Evolutionary conservation across 129 eudicot genomes (phyloP), one percentile per base, ranked within the genome.

Genomic region (Lactuca sativa): DNA sequence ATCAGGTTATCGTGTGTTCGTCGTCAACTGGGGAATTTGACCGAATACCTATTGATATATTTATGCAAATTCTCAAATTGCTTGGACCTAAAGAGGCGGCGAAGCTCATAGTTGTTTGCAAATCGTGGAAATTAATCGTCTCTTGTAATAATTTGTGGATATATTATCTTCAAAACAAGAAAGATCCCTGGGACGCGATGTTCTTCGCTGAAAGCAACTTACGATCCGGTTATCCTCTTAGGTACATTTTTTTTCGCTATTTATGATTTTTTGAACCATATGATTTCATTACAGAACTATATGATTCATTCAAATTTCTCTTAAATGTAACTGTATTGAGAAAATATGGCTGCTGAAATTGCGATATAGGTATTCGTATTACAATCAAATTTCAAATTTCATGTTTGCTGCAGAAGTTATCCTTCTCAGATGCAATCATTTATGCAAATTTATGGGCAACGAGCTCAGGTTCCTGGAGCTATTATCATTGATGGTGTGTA

Each of bases 71-170:
- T 13, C 70, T 93, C 38, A 85, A 77, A 34, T 34, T 84, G 6
- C 73, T 93, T 21, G 98, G 90, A 5, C 98, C 98, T 4, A 89
- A 69, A 60, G 98, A 93, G 17, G 69, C 91, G 0, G 98, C 92
- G 2, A 83, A 80, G 71, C 74, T 93, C 25, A 72, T 82, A 1
- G 77, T 79, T 9, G 85, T 93, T 0, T 93, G 98, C 56, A 93
- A 75, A 57, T 71, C 90, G 9, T 93, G 90, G 96, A 87, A 86
- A 56, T 60, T 79, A 18, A 56, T 93, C 3, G 82, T 87, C 21
- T 73, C 90, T 10, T 86, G 85, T 47, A 89, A 89, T 76, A 84
- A 80, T 31, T 67, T 93, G 4, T 93, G 98, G 98, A 80, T 89
- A 14, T 64, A 84, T 64, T 93, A 79, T 60, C 85, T 89, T 21